These are phyloP conservation scores for Vachellia pachyceras DNA, from an alignment of 306 rosid genomes.

Conservation along the genomic window DNA sequence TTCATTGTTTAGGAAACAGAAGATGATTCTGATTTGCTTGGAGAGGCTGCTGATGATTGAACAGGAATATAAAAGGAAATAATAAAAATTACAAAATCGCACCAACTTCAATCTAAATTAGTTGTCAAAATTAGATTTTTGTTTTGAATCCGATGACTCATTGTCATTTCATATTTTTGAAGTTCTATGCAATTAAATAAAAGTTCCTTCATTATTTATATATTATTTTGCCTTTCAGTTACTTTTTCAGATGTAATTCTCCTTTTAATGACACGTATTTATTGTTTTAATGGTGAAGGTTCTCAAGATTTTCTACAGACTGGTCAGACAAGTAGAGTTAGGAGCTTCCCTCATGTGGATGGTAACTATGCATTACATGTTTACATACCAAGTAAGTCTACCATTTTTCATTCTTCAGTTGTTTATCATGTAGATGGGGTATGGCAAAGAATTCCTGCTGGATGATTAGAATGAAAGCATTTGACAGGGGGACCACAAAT, in stretches of 20 bases:
- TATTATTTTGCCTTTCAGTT: neutral
- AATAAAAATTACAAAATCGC: neutral
- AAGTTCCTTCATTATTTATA: slow-evolving; percentile 8
- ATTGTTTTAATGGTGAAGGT: slow-evolving; percentile 51
- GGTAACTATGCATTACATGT: slow-evolving; percentile 87
- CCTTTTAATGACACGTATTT: slow-evolving; percentile 37
- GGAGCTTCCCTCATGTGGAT: slow-evolving; percentile 83
- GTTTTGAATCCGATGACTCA: neutral
- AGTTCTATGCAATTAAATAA: neutral
- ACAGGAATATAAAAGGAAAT: neutral
- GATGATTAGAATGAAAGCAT: neutral
- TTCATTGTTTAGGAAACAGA: slow-evolving; percentile 6
- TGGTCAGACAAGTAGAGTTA: slow-evolving; percentile 63
- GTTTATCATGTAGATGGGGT: neutral
- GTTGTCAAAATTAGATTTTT: neutral
- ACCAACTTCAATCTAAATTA: slow-evolving; percentile 9
- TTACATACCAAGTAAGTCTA: slow-evolving; percentile 77
- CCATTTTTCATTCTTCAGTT: neutral
- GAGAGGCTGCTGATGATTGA: slow-evolving; percentile 22
- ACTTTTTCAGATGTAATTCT: neutral
- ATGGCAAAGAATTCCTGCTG: neutral
- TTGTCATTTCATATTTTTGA: slow-evolving; percentile 26
- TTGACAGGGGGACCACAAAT: neutral
- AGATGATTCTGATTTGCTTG: slow-evolving; percentile 17
- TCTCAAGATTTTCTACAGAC: slow-evolving; percentile 43